Base-by-base conservation (phyloP, 2,329 filamentous ascomycete species). In the Fusarium sp. region DNA sequence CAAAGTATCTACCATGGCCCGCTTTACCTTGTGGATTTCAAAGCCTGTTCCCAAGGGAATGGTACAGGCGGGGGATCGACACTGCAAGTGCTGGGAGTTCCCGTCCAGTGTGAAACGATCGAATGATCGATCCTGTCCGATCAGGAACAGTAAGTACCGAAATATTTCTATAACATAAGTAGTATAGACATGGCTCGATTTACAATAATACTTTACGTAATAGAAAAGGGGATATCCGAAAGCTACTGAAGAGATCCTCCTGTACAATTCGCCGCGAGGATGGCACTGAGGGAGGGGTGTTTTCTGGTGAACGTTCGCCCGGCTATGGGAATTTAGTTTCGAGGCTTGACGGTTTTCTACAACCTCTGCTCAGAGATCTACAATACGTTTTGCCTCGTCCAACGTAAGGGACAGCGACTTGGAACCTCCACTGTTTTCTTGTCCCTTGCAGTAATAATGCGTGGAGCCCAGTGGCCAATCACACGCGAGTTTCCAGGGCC, bases 41-140 rank as follows among this genome's bases (percentile, higher is more conserved):
- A 3, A 34, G 11, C 31, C 34, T 56, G 54, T 50, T 58, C 47
- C 19, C 47, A 25, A 56, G 25, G 51, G 41, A 34, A 60, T 48
- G 53, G 56, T 28, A 38, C 34, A 42, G 45, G 49, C 53, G 62
- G 58, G 63, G 64, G 63, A 65, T 65, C 63, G 63, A 60, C 63
- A 60, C 42, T 66, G 62, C 61, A 65, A 58, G 46, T 54, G 41
- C 41, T 49, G 58, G 63, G 48, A 29, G 11, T 40, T 58, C 35
- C 34, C 28, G 19, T 39, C 29, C 29, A 19, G 26, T 34, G 38
- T 38, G 40, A 11, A 47, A 55, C 45, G 32, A 49, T 45, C 31
- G 13, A 31, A 41, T 8, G 15, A 19, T 31, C 31, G 45, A 50
- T 51, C n/a, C 28, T 48, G 39, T 47, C 22, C 39, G 36, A 15